These are phyloP conservation scores for Talaromyces thailandensis DNA, from an alignment of 495 filamentous ascomycete species.

Conservation along the genomic window DNA sequence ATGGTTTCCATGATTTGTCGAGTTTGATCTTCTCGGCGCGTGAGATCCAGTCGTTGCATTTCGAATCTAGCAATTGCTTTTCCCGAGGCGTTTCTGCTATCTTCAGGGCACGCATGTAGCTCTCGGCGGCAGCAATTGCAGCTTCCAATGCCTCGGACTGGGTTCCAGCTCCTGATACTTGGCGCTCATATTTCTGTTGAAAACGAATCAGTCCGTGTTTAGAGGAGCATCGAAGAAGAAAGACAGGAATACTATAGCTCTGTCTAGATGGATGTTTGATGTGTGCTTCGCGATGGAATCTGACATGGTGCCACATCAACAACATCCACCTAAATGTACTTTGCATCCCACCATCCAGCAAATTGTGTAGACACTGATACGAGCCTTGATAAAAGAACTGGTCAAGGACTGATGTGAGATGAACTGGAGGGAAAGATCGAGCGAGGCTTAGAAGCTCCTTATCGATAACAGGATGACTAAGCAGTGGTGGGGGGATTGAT, in stretches of 20 bases:
- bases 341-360: neutral
- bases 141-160: slow-evolving; percentile 61
- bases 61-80: slow-evolving; percentile 48
- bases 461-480: neutral
- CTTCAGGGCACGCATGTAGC: slow-evolving; percentile 65
- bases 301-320: neutral
- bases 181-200: slow-evolving; percentile 51
- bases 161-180: slow-evolving; percentile 42
- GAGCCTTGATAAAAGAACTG: neutral
- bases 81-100: slow-evolving; percentile 43
- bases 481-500: neutral
- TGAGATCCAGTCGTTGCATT: slow-evolving; percentile 56
- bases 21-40: slow-evolving; percentile 67
- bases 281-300: neutral
- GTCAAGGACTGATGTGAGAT: neutral
- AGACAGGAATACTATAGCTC: neutral
- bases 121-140: slow-evolving; percentile 64
- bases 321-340: neutral
- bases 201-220: slow-evolving; percentile 11
- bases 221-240: neutral
- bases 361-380: neutral
- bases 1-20: slow-evolving; percentile 25
- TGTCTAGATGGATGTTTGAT: neutral
- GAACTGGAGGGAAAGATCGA: neutral
- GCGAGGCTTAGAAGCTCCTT: neutral